phyloP scores from a whole-genome alignment of 208 protist genomes.

The Acanthamoeba triangularis region DNA sequence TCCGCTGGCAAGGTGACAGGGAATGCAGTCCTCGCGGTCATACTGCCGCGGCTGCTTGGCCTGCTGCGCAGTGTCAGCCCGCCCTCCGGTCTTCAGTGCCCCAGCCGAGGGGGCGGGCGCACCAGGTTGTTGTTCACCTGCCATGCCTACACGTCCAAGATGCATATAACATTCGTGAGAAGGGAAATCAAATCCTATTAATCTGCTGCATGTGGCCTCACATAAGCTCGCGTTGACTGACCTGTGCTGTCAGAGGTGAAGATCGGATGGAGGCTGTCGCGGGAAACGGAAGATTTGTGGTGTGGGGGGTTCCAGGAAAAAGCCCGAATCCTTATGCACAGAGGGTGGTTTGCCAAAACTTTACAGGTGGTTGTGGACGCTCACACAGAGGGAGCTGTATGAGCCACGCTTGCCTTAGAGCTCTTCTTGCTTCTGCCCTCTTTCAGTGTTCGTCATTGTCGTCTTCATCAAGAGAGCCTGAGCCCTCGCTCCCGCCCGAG shows the following conservation, averaged over 20 bases:
- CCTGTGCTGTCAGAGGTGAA: too few relatives aligned
- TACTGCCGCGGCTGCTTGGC: background rate
- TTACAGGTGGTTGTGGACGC: background rate
- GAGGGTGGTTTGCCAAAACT: background rate
- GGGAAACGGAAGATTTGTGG: too few relatives aligned
- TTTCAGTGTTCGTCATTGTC: background rate
- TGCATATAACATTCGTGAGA: too few relatives aligned
- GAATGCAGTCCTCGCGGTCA: slow-evolving; percentile 4
- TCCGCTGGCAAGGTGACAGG: slow-evolving; percentile 17
- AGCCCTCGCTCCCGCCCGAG: background rate
- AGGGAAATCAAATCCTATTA: too few relatives aligned
- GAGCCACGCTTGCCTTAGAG: background rate
- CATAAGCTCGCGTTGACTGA: too few relatives aligned
- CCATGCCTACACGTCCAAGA: background rate
- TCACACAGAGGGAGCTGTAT: background rate
- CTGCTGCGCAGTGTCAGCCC: background rate
- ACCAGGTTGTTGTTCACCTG: background rate
- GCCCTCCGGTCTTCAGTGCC: background rate
- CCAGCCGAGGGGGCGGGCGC: background rate
- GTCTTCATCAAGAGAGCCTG: background rate
- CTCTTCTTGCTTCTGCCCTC: background rate
- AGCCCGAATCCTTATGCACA: background rate
- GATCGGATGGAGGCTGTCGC: too few relatives aligned
- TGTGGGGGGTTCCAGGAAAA: background rate
- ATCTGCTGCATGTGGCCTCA: too few relatives aligned